Percentiles rank a stretch among this genome's conserved stretches.
Evolutionary conservation across 257 asterid genomes (phyloP).

Genomic region (Ajuga chamaepitys): DNA sequence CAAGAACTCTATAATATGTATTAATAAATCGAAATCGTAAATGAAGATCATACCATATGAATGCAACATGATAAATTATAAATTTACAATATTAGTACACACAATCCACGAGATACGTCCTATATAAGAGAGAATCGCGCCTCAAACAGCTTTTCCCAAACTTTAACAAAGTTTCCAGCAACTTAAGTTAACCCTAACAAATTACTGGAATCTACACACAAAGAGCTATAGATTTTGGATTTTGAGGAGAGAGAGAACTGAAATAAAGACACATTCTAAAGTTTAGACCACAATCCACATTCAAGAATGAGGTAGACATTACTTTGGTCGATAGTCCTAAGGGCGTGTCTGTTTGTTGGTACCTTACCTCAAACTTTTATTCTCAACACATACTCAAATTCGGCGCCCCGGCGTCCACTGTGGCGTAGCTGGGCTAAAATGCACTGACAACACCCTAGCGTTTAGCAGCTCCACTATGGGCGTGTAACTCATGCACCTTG

Average conservation of each 20-base stretch:
- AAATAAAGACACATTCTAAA: conserved; percentile 14
- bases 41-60: too few relatives aligned
- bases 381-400: conserved; percentile 13
- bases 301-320: conserved; percentile 5
- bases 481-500: conserved; percentile 68
- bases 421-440: conserved; percentile 62
- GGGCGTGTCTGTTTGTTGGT: conserved; percentile 24
- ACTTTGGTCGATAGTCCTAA: conserved; percentile 16
- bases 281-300: conserved; percentile 19
- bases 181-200: too few relatives aligned
- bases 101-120: neutral
- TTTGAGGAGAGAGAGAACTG: neutral
- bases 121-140: neutral
- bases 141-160: neutral
- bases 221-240: neutral
- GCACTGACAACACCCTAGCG: conserved; percentile 49
- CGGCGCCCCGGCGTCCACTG: conserved; percentile 55
- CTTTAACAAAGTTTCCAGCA: neutral
- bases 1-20: too few relatives aligned
- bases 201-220: conserved; percentile 11
- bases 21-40: too few relatives aligned
- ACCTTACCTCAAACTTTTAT: neutral
- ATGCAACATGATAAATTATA: neutral
- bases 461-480: conserved; percentile 68
- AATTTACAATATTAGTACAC: neutral